Conservation (phyloP, 768 basidiomycete genomes). For the Lentinula boryana region DNA sequence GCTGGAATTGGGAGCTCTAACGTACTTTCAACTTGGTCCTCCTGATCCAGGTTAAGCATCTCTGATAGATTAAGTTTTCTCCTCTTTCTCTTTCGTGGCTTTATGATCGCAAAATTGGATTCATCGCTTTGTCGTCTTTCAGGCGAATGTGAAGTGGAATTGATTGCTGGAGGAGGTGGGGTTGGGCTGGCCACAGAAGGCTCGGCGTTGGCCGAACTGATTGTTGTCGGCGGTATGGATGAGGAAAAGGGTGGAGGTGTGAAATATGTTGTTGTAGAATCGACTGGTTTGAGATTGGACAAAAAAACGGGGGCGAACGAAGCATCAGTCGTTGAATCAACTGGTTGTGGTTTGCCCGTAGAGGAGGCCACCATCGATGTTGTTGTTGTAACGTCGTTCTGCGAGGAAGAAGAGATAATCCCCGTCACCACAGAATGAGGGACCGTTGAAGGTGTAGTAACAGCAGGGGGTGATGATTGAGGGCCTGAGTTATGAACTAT, state of each 20-base stretch:
- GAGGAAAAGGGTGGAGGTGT: too few relatives aligned
- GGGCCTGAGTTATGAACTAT: conserved; percentile 3
- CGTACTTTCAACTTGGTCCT: conserved; percentile 17
- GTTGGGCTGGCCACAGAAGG: not conserved
- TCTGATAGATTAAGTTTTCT: conserved; percentile 20
- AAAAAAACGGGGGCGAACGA: not conserved
- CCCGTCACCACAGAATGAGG: not conserved
- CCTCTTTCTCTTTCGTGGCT: conserved; percentile 20
- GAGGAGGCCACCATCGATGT: not conserved
- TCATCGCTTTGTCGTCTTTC: not conserved
- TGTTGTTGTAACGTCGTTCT: not conserved
- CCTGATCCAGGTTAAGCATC: conserved; percentile 23
- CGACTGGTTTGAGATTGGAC: not conserved
- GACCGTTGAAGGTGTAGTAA: not conserved
- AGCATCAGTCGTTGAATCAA: not conserved
- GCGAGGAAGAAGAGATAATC: not conserved
- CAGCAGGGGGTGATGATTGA: not conserved
- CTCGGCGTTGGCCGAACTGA: not conserved
- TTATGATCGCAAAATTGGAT: not conserved
- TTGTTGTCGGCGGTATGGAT: too few relatives aligned
- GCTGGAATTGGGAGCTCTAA: not conserved
- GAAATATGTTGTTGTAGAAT: too few relatives aligned
- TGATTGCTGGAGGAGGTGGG: not conserved
- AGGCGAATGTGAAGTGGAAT: not conserved
- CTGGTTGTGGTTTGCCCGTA: not conserved